Evolutionary conservation across 768 basidiomycete genomes (phyloP), one percentile per base, ranked within the genome.

Genomic region (Boletus vermiculosoides): DNA sequence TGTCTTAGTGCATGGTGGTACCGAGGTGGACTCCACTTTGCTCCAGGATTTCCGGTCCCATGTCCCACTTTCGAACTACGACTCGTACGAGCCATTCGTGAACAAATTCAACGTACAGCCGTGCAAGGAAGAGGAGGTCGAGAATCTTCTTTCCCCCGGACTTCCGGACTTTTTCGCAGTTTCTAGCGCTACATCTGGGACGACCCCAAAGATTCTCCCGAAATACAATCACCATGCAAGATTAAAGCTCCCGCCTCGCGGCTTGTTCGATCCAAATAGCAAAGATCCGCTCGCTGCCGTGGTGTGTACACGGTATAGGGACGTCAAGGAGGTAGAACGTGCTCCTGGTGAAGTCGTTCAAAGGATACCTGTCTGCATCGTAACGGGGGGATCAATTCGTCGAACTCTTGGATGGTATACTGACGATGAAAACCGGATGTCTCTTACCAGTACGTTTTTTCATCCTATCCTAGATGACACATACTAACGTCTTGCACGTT

Each of bases 61-160:
- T 39, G 52, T 58, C n/a, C 56, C 59, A 4, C 50, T 60, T 1
- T 52, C 57, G 15, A 11, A 44, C 10, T 66, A 66, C 22, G 65
- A 58, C 6, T 37, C 48, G 9, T 66, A 66, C 30, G 47, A 53
- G 30, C 63, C 63, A 1, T 67, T 60, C 25, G 16, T 58, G 0
- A 40, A 40, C 2, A 66, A 55, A 28, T 66, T 66, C 28, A 30
- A 62, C 16, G 46, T 4, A 16, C 30, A 13, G 3, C 66, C 61
- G 20, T 66, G 65, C 58, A 67, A 55, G 33, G 59, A 66, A 30
- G 45, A 44, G 23, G 57, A 66, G 4, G 58, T 66, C 39, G 16
- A 12, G n/a, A 30, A 66, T 30, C 45, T 66, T 52, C 52, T 67
- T 52, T 42, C 65, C 11, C 66, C 65, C 2, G 66, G 65, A 18